Percentiles rank a stretch among this genome's conserved stretches.
Evolutionary conservation across 106 monocot species (phyloP).

Genomic region (Platanthera zijinensis): DNA sequence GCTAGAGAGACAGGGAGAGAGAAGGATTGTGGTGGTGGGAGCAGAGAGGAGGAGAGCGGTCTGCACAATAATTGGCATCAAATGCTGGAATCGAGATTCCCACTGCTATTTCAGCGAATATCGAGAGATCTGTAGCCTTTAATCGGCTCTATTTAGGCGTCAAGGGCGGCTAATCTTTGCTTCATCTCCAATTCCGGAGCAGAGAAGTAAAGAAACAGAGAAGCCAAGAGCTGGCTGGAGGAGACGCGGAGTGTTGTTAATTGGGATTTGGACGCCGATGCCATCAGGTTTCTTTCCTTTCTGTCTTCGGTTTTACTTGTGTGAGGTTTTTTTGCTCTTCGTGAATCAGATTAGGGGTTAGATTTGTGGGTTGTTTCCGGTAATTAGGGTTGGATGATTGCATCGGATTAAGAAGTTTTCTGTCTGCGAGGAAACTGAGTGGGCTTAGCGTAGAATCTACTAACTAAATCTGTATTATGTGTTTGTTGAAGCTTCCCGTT

Average conservation of each 20-base stretch:
- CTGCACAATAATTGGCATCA: constrained; percentile 8
- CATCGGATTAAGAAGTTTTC: background rate
- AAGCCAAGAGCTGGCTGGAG: background rate
- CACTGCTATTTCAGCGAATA: background rate
- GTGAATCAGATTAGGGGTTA: background rate
- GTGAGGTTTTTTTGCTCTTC: background rate
- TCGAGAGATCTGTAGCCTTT: constrained; percentile 6
- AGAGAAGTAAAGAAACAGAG: background rate
- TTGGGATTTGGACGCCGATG: background rate
- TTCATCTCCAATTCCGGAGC: background rate
- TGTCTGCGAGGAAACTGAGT: background rate
- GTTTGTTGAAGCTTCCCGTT: background rate
- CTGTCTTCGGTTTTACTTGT: background rate
- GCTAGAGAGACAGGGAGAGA: background rate
- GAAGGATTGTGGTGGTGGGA: background rate
- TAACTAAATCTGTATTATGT: background rate
- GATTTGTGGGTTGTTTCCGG: background rate
- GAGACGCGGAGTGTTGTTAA: background rate
- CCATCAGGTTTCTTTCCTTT: constrained; percentile 1
- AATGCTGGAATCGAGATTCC: constrained; percentile 8
- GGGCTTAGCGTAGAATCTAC: constrained; percentile 3
- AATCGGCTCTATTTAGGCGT: background rate
- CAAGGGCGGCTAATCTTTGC: background rate
- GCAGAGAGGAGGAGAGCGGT: background rate
- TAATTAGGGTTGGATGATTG: background rate